phyloP scores from a whole-genome alignment of 129 eudicot species.

The Flaveria ramosissima region DNA sequence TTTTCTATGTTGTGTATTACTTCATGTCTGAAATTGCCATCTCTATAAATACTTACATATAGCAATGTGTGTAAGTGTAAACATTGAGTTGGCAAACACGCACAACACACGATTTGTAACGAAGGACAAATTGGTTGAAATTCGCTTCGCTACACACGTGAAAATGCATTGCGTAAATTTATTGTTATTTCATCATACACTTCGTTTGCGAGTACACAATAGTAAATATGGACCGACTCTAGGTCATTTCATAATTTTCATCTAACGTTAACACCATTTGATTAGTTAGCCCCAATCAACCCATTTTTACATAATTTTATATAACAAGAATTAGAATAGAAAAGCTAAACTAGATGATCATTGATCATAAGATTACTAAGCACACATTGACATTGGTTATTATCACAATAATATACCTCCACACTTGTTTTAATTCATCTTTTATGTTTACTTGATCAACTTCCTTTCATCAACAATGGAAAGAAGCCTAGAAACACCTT shows the following conservation, averaged over 20 bases:
- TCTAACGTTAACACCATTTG: not conserved
- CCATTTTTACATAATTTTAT: slow-evolving; percentile 3
- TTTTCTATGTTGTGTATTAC: too few species aligned
- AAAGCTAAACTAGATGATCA: slow-evolving; percentile 24
- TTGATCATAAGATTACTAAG: slow-evolving; percentile 20
- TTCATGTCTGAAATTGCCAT: too few species aligned
- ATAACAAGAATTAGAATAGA: slow-evolving; percentile 19
- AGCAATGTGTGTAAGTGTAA: too few species aligned
- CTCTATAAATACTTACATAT: too few species aligned
- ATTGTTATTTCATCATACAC: not conserved
- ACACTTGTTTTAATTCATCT: not conserved
- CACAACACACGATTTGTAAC: too few species aligned
- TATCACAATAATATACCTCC: slow-evolving; percentile 27
- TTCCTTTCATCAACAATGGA: slow-evolving; percentile 62
- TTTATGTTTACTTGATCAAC: slow-evolving; percentile 26
- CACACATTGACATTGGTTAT: slow-evolving; percentile 29
- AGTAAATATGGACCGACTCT: not conserved
- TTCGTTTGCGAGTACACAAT: not conserved
- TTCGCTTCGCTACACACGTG: too few species aligned
- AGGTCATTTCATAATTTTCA: not conserved
- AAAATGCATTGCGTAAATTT: not conserved
- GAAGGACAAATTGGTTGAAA: too few species aligned
- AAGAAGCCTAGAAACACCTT: slow-evolving; percentile 83
- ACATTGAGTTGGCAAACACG: too few species aligned
- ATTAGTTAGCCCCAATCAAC: not conserved